A percentile compares a stretch with the other conserved stretches of the same genome.
phyloP scores from a whole-genome alignment of 2,329 filamentous ascomycete species.

The Leptographium procerum region DNA sequence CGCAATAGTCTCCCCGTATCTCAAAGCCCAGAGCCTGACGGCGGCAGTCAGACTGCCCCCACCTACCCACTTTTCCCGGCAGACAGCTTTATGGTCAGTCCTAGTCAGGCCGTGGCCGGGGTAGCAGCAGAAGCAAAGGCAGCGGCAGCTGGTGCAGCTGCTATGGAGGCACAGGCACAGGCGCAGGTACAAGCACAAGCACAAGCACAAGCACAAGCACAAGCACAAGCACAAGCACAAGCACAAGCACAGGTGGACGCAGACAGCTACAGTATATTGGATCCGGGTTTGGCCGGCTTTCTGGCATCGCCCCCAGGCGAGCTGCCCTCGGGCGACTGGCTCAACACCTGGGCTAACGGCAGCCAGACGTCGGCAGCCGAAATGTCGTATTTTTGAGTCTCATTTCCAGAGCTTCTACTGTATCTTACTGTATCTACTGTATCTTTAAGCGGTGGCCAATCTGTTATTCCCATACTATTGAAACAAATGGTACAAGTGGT shows the following conservation, averaged over 20 bases:
- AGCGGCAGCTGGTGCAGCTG: no score
- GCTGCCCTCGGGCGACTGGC: not conserved
- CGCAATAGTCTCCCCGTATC: not conserved
- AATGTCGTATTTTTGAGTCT: not conserved
- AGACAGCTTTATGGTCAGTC: not conserved
- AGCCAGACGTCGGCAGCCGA: not conserved
- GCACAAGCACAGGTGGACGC: not conserved
- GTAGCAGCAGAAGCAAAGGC: not conserved
- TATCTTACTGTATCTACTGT: not conserved
- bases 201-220: no score
- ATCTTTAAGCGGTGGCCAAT: not conserved
- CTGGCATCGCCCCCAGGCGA: not conserved
- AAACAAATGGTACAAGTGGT: not conserved
- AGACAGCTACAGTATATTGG: not conserved
- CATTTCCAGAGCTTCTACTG: not conserved
- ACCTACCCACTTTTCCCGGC: not conserved
- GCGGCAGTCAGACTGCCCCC: not conserved
- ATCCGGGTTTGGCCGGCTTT: not conserved
- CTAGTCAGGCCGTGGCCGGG: not conserved
- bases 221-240: not conserved
- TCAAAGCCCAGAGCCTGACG: not conserved
- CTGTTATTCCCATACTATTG: not conserved
- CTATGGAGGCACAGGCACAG: no score
- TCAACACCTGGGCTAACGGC: not conserved
- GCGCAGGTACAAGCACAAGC: no score